Evolutionary conservation across 164 flowering plant species (phyloP).

Genomic region (Aristolochia californica): DNA sequence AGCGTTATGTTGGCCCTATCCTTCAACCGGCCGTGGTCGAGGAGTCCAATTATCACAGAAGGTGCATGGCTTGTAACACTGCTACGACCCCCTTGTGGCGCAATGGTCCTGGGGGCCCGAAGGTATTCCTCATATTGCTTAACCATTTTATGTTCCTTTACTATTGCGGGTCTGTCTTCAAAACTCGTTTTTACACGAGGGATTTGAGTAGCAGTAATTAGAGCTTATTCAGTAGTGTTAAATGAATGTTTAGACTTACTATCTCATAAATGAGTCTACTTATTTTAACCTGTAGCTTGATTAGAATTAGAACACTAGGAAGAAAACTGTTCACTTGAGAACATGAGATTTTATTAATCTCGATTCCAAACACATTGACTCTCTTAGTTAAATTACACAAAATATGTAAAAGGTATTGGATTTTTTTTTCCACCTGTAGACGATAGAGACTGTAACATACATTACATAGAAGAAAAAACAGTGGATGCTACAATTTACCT

Average conservation of each 20-base stretch:
- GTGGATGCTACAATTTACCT: too few relatives aligned
- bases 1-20: not conserved
- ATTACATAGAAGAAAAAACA: too few relatives aligned
- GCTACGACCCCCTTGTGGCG: slow-evolving; percentile 10
- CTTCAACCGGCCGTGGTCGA: not conserved
- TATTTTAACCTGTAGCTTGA: not conserved
- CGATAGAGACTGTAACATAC: too few relatives aligned
- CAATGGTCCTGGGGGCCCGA: slow-evolving; percentile 7
- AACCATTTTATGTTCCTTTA: not conserved
- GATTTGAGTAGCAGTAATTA: not conserved
- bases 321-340: too few relatives aligned
- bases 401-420: too few relatives aligned
- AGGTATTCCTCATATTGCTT: not conserved
- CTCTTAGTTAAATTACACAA: too few relatives aligned
- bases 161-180: not conserved
- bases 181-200: not conserved
- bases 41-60: not conserved
- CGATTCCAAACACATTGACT: too few relatives aligned
- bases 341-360: too few relatives aligned
- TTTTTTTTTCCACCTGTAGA: too few relatives aligned
- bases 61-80: slow-evolving; percentile 1
- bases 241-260: not conserved
- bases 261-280: not conserved
- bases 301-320: too few relatives aligned
- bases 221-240: not conserved